Evolutionary conservation across 345 rosid species (phyloP).

Genomic region (Rhizophora apiculata): DNA sequence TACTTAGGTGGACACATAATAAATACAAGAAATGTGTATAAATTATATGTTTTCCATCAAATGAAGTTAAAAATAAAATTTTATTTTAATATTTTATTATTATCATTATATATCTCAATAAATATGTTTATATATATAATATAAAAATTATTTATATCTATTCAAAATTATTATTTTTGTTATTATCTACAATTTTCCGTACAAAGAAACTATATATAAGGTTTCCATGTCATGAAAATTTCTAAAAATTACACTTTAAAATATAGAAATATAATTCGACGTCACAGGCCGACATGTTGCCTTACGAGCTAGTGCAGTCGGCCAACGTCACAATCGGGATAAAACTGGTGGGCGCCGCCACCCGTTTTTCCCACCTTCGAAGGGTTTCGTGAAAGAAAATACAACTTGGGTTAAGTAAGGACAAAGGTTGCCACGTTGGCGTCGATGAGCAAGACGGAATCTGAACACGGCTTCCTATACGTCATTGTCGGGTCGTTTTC

Average conservation of each 20-base stretch:
- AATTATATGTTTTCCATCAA: too few species aligned
- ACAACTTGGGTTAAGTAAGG: constrained; percentile 20
- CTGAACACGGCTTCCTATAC: constrained; percentile 9
- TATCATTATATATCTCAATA: too few species aligned
- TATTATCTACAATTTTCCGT: too few species aligned
- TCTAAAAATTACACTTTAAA: not conserved
- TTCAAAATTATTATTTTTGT: too few species aligned
- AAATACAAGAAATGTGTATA: too few species aligned
- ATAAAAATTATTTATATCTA: too few species aligned
- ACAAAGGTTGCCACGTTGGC: constrained; percentile 19
- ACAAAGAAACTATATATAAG: too few species aligned
- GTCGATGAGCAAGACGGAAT: not conserved
- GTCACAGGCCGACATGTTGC: not conserved
- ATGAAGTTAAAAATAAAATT: too few species aligned
- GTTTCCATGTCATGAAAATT: not conserved
- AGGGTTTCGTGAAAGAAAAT: not conserved
- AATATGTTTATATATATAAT: too few species aligned
- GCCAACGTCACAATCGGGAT: not conserved
- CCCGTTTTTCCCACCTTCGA: not conserved
- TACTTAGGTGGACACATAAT: too few species aligned
- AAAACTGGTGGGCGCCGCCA: not conserved
- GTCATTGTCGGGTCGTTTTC: constrained; percentile 2
- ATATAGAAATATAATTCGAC: not conserved
- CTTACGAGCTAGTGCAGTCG: not conserved
- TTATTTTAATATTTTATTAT: too few species aligned